Evolutionary conservation across 2,329 filamentous ascomycete species (phyloP).

Genomic region (Thermochaetoides dissita): DNA sequence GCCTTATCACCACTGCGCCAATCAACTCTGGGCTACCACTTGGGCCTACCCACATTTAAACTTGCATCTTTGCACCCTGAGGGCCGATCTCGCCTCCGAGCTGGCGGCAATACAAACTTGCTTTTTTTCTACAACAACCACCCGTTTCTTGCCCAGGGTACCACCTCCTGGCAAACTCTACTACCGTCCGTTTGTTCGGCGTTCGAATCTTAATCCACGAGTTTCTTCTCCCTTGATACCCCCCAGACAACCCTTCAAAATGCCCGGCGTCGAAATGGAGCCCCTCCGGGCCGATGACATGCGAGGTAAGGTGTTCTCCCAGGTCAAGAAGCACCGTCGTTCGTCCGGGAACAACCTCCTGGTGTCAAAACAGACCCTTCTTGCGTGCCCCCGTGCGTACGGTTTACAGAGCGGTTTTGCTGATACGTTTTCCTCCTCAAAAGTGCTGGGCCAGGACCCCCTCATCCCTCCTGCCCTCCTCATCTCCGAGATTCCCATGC

Average conservation of each 20-base stretch:
- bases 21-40: not conserved
- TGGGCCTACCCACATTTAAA: not conserved
- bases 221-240: not conserved
- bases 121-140: not conserved
- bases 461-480: conserved; percentile 81
- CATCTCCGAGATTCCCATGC: conserved; percentile 68
- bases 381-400: too few species aligned
- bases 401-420: too few species aligned
- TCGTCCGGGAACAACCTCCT: too few species aligned
- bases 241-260: conserved; percentile 14
- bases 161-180: not conserved
- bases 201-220: not conserved
- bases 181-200: not conserved
- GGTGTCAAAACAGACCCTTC: too few species aligned
- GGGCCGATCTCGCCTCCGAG: not conserved
- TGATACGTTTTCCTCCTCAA: not conserved
- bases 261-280: conserved; percentile 28
- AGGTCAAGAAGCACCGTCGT: too few species aligned
- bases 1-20: too few species aligned
- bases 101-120: not conserved
- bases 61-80: not conserved
- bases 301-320: conserved; percentile 17
- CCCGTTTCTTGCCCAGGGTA: not conserved
- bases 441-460: conserved; percentile 88
- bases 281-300: conserved; percentile 32